A percentile compares a stretch with the other conserved stretches of the same genome.
These are phyloP conservation scores for Lenwebbia sp. DNA, from an alignment of 345 rosid genomes.

Conservation along the genomic window DNA sequence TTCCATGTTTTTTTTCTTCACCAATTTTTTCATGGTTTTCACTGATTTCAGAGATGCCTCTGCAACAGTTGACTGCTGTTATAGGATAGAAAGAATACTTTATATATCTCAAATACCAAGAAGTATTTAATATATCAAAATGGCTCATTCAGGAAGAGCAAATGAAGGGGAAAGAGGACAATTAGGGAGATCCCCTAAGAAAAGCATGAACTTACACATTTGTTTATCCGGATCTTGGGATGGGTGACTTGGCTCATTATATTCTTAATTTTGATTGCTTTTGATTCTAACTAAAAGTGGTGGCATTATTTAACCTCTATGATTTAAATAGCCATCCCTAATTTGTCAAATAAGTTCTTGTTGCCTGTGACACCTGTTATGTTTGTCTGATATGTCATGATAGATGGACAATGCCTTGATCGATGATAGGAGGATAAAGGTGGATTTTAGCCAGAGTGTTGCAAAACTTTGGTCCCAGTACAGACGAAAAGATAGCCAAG, in stretches of 20 bases:
- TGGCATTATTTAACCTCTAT: neutral
- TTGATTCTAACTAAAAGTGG: neutral
- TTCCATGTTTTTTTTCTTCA: no score
- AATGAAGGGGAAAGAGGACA: neutral
- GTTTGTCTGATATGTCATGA: conserved; percentile 2
- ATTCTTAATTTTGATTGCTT: neutral
- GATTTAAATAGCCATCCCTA: neutral
- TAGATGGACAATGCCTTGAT: conserved; percentile 98
- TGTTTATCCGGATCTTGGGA: neutral
- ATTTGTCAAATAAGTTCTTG: neutral
- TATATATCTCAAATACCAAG: neutral
- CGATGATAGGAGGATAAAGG: conserved; percentile 95
- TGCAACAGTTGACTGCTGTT: neutral
- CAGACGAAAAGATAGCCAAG: conserved; percentile 46
- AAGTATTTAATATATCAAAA: neutral
- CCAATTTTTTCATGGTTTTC: neutral
- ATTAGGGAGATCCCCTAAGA: neutral
- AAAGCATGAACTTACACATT: neutral
- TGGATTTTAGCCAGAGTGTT: conserved; percentile 97
- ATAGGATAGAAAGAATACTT: neutral
- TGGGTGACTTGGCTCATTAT: neutral
- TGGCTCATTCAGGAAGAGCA: neutral
- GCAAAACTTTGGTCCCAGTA: conserved; percentile 78
- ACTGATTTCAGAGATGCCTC: neutral
- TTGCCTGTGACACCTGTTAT: neutral